Conservation (phyloP, 2,329 filamentous ascomycete species). For the Calcarisporium arbuscula region DNA sequence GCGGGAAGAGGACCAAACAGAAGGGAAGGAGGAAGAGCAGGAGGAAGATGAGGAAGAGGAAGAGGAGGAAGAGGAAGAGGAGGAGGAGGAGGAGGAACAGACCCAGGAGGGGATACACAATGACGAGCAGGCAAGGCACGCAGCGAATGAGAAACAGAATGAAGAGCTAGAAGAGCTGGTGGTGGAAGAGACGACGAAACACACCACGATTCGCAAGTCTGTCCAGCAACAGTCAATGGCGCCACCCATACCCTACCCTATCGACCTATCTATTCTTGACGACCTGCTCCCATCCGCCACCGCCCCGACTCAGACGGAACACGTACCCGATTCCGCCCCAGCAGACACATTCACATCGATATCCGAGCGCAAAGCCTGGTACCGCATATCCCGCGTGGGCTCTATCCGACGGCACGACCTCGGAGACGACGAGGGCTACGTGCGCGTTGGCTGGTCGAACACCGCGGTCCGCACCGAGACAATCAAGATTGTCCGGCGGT, state of each 20-base stretch:
- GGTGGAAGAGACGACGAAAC: too few relatives aligned
- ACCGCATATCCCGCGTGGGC: constrained; percentile 55
- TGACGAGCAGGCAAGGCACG: too few relatives aligned
- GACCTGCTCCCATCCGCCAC: constrained; percentile 25
- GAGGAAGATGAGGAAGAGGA: too few relatives aligned
- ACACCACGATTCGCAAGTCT: too few relatives aligned
- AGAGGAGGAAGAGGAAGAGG: too few relatives aligned
- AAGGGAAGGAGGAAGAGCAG: too few relatives aligned
- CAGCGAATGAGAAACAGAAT: too few relatives aligned
- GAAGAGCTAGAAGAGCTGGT: too few relatives aligned
- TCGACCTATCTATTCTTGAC: constrained; percentile 29
- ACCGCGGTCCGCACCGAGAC: constrained; percentile 48
- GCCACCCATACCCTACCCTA: constrained; percentile 14
- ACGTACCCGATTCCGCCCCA: constrained; percentile 40
- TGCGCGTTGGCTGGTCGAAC: constrained; percentile 50
- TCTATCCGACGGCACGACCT: constrained; percentile 50
- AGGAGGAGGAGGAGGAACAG: too few relatives aligned
- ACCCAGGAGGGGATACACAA: too few relatives aligned
- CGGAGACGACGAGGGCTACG: constrained; percentile 54
- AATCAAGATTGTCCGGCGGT: constrained; percentile 53
- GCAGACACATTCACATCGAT: constrained; percentile 47
- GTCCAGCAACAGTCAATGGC: constrained; percentile 5
- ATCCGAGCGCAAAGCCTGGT: constrained; percentile 58
- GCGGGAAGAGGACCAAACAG: too few relatives aligned
- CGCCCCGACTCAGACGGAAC: constrained; percentile 21